phyloP scores from a whole-genome alignment of 148 eudicot species.

The Cornus florida region DNA sequence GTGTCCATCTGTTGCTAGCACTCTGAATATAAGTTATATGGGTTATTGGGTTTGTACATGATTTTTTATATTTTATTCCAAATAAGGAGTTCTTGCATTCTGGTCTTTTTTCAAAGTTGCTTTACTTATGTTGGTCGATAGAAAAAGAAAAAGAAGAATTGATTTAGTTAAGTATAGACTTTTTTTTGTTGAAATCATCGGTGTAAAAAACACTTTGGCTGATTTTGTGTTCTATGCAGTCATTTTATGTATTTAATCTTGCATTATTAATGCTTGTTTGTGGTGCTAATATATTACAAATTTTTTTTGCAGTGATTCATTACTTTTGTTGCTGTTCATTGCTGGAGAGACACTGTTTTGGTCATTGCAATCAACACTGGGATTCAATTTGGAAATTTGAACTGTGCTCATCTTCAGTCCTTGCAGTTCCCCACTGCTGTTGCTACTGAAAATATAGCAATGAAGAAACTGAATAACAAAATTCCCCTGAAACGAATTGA shows the following conservation, averaged over 20 bases:
- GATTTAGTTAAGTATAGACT: too few relatives aligned
- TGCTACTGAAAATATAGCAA: slow-evolving; percentile 14
- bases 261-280: not conserved
- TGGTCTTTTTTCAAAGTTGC: too few relatives aligned
- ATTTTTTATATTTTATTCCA: too few relatives aligned
- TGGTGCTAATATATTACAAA: not conserved
- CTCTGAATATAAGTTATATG: too few relatives aligned
- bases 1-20: too few relatives aligned
- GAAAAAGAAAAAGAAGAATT: too few relatives aligned
- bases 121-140: too few relatives aligned
- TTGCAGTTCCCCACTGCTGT: slow-evolving; percentile 22
- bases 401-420: slow-evolving; percentile 1
- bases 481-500: slow-evolving; percentile 21
- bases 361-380: not conserved
- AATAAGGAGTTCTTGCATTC: too few relatives aligned
- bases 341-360: not conserved
- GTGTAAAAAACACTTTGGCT: too few relatives aligned
- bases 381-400: slow-evolving; percentile 5
- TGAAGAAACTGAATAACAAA: slow-evolving; percentile 37
- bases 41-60: too few relatives aligned
- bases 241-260: not conserved
- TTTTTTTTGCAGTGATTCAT: not conserved
- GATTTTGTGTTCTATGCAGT: too few relatives aligned
- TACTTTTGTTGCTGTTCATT: not conserved
- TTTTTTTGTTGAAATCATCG: too few relatives aligned